Evolutionary conservation across 345 rosid genomes (phyloP).

Genomic region (Camelina hispida): DNA sequence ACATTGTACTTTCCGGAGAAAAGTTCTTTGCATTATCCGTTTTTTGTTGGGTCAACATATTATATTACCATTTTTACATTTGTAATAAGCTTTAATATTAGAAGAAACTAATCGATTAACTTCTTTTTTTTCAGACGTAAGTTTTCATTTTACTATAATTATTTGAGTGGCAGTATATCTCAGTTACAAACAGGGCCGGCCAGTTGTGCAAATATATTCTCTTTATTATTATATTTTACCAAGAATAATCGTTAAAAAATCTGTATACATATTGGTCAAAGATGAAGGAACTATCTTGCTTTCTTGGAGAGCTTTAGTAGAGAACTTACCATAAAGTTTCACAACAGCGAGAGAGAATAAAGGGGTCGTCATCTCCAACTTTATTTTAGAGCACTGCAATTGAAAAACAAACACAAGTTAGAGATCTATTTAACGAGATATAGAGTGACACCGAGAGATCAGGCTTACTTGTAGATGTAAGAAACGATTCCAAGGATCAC

Average conservation of each 20-base stretch:
- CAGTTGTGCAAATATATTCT: neutral
- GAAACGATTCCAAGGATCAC: slow-evolving; percentile 72
- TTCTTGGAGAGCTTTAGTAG: slow-evolving; percentile 19
- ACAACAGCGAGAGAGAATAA: neutral
- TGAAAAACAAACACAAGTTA: neutral
- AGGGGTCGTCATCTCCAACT: neutral
- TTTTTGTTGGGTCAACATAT: too few relatives aligned
- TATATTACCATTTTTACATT: too few relatives aligned
- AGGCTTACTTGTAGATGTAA: slow-evolving; percentile 73
- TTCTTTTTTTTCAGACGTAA: neutral
- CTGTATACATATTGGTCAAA: slow-evolving; percentile 12
- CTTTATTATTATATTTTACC: neutral
- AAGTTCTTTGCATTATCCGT: neutral
- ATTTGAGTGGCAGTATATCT: too few relatives aligned
- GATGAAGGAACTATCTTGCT: slow-evolving; percentile 4
- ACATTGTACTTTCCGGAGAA: neutral
- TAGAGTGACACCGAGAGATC: neutral
- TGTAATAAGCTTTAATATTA: neutral
- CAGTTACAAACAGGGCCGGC: neutral
- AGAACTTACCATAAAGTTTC: slow-evolving; percentile 27
- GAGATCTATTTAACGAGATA: neutral
- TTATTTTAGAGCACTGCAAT: slow-evolving; percentile 39
- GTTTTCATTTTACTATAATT: neutral
- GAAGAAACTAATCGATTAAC: neutral
- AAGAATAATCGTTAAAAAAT: slow-evolving; percentile 17